Base-by-base conservation (phyloP, 1,284 basidiomycete species). In the Cutaneotrichosporon cavernicola region DNA sequence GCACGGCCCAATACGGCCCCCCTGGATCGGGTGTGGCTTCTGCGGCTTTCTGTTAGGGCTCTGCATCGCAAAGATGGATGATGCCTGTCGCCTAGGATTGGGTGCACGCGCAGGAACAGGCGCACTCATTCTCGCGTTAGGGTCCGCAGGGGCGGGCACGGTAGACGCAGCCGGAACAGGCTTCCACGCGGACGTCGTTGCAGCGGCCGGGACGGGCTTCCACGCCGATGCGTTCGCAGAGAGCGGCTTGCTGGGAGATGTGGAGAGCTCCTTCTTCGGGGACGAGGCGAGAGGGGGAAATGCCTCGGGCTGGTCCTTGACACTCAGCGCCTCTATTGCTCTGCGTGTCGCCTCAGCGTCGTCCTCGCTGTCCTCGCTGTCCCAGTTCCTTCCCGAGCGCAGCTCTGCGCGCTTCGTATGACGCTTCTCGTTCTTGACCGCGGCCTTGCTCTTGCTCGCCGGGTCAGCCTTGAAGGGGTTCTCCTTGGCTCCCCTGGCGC, bases 351-450 rank as follows among this genome's bases (percentile, higher is more conserved):
- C 68, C 26, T 69, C 69, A 11, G 58, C 70, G 14, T 63, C 67
- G 10, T 65, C 70, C 31, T 72, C 73, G 6, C 65, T 63, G 30
- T 71, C 74, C 21, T 70, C 73, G 55, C 73, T 73, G 61, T 75
- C 75, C 74, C 73, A 65, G 60, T 69, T 59, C 26, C 59, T 56
- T 2, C 52, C 55, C 9, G 52, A n/a, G 16, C 38, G 34, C 31
- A 40, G 14, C 31, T 52, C 62, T 8, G 47, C 49, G 10, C 67
- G 60, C 64, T 76, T 75, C 56, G 71, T 72, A 31, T 69, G 67
- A 51, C 74, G 65, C 67, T 76, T 91, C 62, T 88, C 89, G 68
- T 90, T 92, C 85, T 91, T 92, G 83, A 89, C 89, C 62, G 85
- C 85, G 50, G 85, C 85, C 80, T 89, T 78, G 10, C 65, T 64